Evolutionary conservation across 2,329 filamentous ascomycete genomes (phyloP).

Genomic region (Pseudogymnoascus sp.): DNA sequence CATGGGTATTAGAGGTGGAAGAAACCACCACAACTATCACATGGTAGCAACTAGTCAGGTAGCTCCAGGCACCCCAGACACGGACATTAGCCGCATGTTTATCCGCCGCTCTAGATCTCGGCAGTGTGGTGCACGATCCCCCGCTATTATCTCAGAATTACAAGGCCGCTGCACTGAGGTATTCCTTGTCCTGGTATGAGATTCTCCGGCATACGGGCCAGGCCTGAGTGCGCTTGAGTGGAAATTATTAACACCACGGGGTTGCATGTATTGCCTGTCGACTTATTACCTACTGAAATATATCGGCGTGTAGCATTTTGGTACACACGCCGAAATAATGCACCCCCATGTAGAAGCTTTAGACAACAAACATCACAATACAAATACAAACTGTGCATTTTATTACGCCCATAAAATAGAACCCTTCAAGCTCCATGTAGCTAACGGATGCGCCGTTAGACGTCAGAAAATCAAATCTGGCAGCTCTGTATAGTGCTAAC

Average conservation of each 20-base stretch:
- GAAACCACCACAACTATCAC: background rate
- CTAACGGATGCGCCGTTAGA: too few species aligned
- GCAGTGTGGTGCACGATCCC: background rate
- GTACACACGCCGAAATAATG: too few species aligned
- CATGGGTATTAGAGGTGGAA: conserved; percentile 13
- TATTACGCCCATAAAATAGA: too few species aligned
- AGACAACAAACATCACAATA: too few species aligned
- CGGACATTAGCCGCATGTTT: background rate
- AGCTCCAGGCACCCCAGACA: background rate
- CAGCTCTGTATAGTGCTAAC: too few species aligned
- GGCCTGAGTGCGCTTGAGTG: too few species aligned
- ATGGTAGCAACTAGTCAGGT: background rate
- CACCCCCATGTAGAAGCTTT: too few species aligned
- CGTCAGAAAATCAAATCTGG: too few species aligned
- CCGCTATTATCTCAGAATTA: background rate
- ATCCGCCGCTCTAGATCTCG: background rate
- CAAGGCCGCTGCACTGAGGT: background rate
- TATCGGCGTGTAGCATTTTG: too few species aligned
- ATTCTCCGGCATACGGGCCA: too few species aligned
- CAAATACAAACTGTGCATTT: too few species aligned
- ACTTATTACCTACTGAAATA: background rate
- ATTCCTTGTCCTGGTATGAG: background rate
- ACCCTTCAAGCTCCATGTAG: too few species aligned
- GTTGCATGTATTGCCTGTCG: background rate
- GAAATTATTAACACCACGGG: background rate